Base-by-base conservation (phyloP, 345 rosid species). In the Salix suchowensis region DNA sequence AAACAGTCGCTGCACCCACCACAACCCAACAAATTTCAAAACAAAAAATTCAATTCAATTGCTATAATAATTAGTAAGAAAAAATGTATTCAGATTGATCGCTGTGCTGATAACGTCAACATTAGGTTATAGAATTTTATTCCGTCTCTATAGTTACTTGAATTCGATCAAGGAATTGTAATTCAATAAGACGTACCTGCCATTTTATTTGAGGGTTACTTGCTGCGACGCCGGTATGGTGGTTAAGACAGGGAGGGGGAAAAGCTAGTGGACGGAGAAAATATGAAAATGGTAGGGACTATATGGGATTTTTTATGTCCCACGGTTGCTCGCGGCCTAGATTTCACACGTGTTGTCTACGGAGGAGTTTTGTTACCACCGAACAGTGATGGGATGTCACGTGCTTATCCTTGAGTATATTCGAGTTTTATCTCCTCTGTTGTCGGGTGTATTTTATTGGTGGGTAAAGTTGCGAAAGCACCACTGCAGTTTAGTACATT, bases 1-100 rank as follows among this genome's bases (percentile, higher is more conserved):
- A 94, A 19, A 87, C 85, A 85, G 91, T 81, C 89, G 91, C 96
- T 88, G 89, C 94, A 91, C 54, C 19, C 54, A 48, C 54, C 54
- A 48, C 54, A 16, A 48, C 54, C 54, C 54, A 48, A 1, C 6
- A 48, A 48, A 48, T 48, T 48, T 48, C 52, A 48, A 48, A 48
- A 48, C 54, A 48, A 48, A 1, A 48, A 16, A 48, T 5, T 48
- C 0, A 48, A 48, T 15, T 48, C 16, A 48, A 48, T 16, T 16
- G 54, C 7, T 48, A 48, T 48, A 16, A 48, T 48, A 48, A 48
- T 48, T 4, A 48, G 19, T 48, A 16, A 48, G 5, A 46, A 46
- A 46, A 46, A 44, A 46, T 1, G 50, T 46, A 46, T 14, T 46
- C 52, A 48, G 54, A 5, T 48, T 48, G 54, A 6, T 48, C 54